phyloP scores from a whole-genome alignment of 352 stramenopile species.

The Poterioochromonas sp. region DNA sequence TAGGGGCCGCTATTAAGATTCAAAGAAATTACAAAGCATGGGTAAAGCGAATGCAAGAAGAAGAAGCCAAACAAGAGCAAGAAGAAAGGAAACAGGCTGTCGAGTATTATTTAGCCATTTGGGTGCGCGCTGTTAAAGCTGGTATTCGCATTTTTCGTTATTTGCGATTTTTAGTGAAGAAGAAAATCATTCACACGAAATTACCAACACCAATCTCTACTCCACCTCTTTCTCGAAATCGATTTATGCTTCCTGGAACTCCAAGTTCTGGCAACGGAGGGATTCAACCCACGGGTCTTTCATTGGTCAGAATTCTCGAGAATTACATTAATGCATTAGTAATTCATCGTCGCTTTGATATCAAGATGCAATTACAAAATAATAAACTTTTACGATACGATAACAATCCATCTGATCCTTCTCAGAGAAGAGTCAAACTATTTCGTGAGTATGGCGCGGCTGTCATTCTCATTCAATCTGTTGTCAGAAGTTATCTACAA shows the following conservation, averaged over 20 bases:
- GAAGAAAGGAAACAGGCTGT: background rate
- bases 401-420: background rate
- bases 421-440: background rate
- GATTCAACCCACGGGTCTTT: background rate
- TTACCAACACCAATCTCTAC: background rate
- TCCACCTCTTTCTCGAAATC: too few species aligned
- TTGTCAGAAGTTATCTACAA: background rate
- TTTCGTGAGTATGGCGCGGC: background rate
- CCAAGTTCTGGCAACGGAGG: background rate
- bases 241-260: too few species aligned
- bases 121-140: background rate
- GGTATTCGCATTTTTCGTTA: conserved; percentile 4
- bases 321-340: background rate
- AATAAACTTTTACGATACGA: background rate
- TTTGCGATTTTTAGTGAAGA: background rate
- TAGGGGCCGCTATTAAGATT: background rate
- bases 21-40: background rate
- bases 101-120: background rate
- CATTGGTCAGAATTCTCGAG: background rate
- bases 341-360: background rate
- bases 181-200: background rate
- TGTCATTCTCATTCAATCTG: background rate
- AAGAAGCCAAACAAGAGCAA: background rate
- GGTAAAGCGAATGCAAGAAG: background rate
- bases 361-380: background rate